A percentile compares a stretch with the other conserved stretches of the same genome.
Conservation (phyloP, 495 filamentous ascomycete species). For the Penicillium cinerascens region DNA sequence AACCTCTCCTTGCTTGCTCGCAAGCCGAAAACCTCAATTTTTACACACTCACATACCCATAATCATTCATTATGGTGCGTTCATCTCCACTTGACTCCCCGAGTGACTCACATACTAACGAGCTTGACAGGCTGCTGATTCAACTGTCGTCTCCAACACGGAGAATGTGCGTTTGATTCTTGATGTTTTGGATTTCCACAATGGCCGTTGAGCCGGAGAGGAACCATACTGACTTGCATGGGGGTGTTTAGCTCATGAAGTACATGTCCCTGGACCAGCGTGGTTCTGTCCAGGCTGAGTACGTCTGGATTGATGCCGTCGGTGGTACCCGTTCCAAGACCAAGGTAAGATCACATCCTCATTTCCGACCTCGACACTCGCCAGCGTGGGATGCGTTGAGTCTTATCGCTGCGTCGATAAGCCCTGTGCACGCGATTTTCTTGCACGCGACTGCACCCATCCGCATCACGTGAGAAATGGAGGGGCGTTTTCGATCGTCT, state of each 20-base stretch:
- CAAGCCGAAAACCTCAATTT: slow-evolving; percentile 22
- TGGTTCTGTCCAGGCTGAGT: slow-evolving; percentile 82
- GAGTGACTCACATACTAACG: slow-evolving; percentile 15
- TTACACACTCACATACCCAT: slow-evolving; percentile 40
- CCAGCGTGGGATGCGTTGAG: slow-evolving; percentile 14
- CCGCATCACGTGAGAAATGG: slow-evolving; percentile 33
- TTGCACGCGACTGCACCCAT: slow-evolving; percentile 26
- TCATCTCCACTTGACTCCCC: background rate
- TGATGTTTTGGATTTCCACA: slow-evolving; percentile 33
- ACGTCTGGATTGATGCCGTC: slow-evolving; percentile 90
- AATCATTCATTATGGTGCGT: slow-evolving; percentile 44
- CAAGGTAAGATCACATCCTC: slow-evolving; percentile 61
- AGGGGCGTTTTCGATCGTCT: slow-evolving; percentile 3
- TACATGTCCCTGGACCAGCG: slow-evolving; percentile 90
- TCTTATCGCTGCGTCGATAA: slow-evolving; percentile 27
- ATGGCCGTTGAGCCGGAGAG: slow-evolving; percentile 31
- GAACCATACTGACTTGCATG: slow-evolving; percentile 41
- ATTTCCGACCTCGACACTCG: slow-evolving; percentile 1
- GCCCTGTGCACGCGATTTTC: slow-evolving; percentile 28
- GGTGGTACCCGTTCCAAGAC: slow-evolving; percentile 84
- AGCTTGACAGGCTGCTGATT: slow-evolving; percentile 41
- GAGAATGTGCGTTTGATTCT: slow-evolving; percentile 58
- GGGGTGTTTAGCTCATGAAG: slow-evolving; percentile 69
- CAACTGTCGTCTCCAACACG: slow-evolving; percentile 64
- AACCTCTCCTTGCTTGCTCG: slow-evolving; percentile 19